Evolutionary conservation across 768 basidiomycete species (phyloP), one percentile per base, ranked within the genome.

Genomic region (Lentinula aciculospora): DNA sequence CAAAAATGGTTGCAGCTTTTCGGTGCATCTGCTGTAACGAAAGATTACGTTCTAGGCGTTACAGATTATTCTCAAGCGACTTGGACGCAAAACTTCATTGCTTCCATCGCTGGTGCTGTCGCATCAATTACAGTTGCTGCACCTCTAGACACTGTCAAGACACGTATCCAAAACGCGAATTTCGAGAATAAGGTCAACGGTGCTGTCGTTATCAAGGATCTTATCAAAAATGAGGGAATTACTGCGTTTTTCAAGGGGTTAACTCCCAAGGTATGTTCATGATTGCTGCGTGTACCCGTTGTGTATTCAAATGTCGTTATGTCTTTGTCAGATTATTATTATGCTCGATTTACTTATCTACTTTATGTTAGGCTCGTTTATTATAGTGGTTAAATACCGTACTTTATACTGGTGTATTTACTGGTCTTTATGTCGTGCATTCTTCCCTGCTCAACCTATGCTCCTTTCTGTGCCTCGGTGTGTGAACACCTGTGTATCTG

Each of bases 81-180:
- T 0, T 98, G 94, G 94, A 77, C 76, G 9, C 94, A 99, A 74
- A 99, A 99, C 78, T 98, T 98, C 67, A 82, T 98, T 64, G 94
- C 96, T 1, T 96, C 94, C 12, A 81, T 98, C 58, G 89, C 87
- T 4, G 96, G 96, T 69, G 96, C 95, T 39, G 86, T 97, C 39
- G 88, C 96, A 2, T 95, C 93, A 31, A 98, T 99, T 67, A 92
- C 92, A 8, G 85, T 98, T 64, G 95, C 96, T 15, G 95, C 96
- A 3, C 96, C 96, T 0, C 86, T 99, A 10, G 96, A 98, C 65
- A 88, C 87, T 36, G 85, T 99, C 75, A 99, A 99, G 79, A 94
- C 95, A 19, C 91, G 95, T 27, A 97, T 99, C 60, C 96, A 99
- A 71, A 97, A 98, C 71, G 96, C 95, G 58, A 96, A 97, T 77